Evolutionary conservation across 495 filamentous ascomycete genomes (phyloP).

Genomic region (Penicillium odoratum): DNA sequence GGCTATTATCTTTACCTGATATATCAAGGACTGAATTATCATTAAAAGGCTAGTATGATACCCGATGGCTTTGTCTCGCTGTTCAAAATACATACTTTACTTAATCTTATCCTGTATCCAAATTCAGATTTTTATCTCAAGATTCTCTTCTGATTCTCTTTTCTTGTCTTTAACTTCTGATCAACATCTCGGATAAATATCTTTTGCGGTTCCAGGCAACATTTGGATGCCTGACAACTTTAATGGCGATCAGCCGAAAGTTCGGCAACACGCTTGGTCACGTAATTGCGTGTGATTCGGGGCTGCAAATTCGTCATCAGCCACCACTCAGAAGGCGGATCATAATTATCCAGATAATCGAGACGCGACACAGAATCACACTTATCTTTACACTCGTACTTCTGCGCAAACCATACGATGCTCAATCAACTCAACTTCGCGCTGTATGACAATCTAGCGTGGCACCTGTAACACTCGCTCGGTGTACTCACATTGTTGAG

Average conservation of each 20-base stretch:
- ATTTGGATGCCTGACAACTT: not conserved
- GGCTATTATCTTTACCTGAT: no score
- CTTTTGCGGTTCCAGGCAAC: not conserved
- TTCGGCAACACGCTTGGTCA: conserved; percentile 1
- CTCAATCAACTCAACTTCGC: not conserved
- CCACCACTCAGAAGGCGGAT: not conserved
- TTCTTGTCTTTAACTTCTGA: not conserved
- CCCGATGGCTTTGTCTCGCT: no score
- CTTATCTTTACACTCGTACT: not conserved
- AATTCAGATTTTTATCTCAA: no score
- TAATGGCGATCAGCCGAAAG: conserved; percentile 5
- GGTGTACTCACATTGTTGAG: not conserved
- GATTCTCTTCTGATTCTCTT: not conserved
- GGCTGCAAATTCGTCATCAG: conserved; percentile 8
- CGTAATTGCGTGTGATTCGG: conserved; percentile 8
- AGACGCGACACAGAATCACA: not conserved
- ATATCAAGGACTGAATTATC: no score
- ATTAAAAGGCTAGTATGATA: no score
- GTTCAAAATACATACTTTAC: no score
- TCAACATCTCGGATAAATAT: not conserved
- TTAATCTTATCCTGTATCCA: no score
- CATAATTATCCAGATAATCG: not conserved
- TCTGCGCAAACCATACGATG: not conserved
- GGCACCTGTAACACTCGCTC: not conserved
- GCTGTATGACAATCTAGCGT: not conserved